phyloP scores from a whole-genome alignment of 768 basidiomycete species.

The Leucocoprinus birnbaumii region DNA sequence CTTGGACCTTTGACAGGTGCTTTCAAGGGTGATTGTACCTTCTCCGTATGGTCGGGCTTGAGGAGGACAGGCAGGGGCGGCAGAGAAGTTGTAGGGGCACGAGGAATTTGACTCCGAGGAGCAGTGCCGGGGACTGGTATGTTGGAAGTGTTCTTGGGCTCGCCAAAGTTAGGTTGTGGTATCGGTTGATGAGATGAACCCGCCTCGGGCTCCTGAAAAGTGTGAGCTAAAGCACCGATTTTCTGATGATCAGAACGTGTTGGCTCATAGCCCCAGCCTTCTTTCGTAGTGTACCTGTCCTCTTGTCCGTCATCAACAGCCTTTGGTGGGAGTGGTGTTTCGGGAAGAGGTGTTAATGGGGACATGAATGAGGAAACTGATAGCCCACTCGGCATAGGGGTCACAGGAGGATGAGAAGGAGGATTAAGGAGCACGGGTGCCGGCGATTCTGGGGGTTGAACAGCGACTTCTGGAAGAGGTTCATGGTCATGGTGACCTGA shows the following conservation, averaged over 20 bases:
- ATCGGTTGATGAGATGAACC: slow-evolving; percentile 2
- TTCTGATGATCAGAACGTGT: slow-evolving; percentile 16
- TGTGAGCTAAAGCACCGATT: background rate
- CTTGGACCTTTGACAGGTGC: background rate
- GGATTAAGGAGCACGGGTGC: slow-evolving; percentile 15
- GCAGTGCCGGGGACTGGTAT: slow-evolving; percentile 9
- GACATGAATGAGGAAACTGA: slow-evolving; percentile 17
- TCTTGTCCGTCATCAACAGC: slow-evolving; percentile 13
- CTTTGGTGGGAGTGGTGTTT: slow-evolving; percentile 36
- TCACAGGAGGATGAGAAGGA: slow-evolving; percentile 8
- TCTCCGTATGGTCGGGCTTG: slow-evolving; percentile 16
- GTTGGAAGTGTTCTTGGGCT: slow-evolving; percentile 10
- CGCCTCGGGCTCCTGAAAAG: background rate
- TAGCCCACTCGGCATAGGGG: background rate
- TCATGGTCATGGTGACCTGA: background rate
- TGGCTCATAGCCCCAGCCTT: slow-evolving; percentile 21
- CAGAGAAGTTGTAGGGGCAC: slow-evolving; percentile 22
- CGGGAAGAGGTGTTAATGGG: slow-evolving; percentile 49
- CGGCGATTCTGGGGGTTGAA: slow-evolving; percentile 12
- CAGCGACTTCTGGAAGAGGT: background rate
- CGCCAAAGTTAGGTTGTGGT: slow-evolving; percentile 14
- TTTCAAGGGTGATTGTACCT: slow-evolving; percentile 1
- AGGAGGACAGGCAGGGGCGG: slow-evolving; percentile 7
- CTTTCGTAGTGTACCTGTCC: slow-evolving; percentile 18
- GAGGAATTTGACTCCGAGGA: slow-evolving; percentile 29